These are phyloP conservation scores for Diplocarpon rosae DNA, from an alignment of 2,329 filamentous ascomycete species.

Conservation along the genomic window DNA sequence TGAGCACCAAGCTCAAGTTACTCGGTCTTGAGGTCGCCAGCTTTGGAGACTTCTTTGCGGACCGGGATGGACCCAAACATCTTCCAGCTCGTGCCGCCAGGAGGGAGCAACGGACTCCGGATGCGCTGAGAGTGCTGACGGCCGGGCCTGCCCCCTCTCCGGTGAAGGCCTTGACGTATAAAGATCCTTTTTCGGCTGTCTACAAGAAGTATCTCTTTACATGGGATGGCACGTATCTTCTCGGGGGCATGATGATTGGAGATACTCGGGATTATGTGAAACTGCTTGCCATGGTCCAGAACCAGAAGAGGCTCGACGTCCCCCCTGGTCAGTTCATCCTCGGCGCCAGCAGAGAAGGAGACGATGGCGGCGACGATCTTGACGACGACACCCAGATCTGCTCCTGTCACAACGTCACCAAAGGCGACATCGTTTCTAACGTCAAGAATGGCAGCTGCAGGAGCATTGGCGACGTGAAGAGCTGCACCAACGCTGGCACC, in stretches of 20 bases:
- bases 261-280: conserved; percentile 88
- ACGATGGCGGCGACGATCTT: conserved; percentile 65
- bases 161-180: conserved; percentile 80
- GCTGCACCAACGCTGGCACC: conserved; percentile 84
- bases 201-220: conserved; percentile 96
- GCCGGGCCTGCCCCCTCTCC: conserved; percentile 44
- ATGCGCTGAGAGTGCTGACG: conserved; percentile 38
- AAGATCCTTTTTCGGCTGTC: conserved; percentile 75
- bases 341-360: conserved; percentile 61
- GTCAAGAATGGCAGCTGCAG: conserved; percentile 75
- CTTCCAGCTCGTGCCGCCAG: conserved; percentile 49
- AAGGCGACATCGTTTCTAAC: conserved; percentile 61
- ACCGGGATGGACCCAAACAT: conserved; percentile 68
- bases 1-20: conserved; percentile 86
- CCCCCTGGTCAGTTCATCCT: conserved; percentile 76
- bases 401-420: conserved; percentile 86
- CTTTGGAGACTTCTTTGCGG: conserved; percentile 89
- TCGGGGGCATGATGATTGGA: conserved; percentile 97
- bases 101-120: conserved; percentile 30
- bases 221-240: conserved; percentile 74
- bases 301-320: conserved; percentile 66
- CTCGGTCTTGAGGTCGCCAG: conserved; percentile 85
- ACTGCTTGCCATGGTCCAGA: conserved; percentile 76
- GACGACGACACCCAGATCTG: conserved; percentile 82
- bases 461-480: conserved; percentile 71